Evolutionary conservation across 176 grass and related monocot species (phyloP).

Genomic region (Lolium rigidum): DNA sequence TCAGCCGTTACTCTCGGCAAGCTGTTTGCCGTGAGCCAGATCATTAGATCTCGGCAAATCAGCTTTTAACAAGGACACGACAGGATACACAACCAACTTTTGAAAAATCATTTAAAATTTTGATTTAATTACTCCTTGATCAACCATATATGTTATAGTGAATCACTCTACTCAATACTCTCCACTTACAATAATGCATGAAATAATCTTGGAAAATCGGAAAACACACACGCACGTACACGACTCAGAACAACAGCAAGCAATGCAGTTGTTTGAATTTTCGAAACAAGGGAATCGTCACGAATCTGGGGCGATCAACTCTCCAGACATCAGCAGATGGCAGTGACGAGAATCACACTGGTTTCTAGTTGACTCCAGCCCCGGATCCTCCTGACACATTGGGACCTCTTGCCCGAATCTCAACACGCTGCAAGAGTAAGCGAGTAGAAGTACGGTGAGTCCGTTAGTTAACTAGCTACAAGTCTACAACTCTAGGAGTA

Average conservation of each 20-base stretch:
- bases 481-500: no score
- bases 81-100: no score
- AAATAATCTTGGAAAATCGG: background rate
- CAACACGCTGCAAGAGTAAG: conserved; percentile 7
- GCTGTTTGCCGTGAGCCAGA: no score
- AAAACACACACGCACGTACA: background rate
- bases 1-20: no score
- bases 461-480: no score
- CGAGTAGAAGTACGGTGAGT: no score
- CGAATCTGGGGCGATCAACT: background rate
- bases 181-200: background rate
- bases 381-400: conserved; percentile 17
- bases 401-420: conserved; percentile 38
- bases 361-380: conserved; percentile 6
- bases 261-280: background rate
- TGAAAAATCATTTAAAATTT: no score
- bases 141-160: no score
- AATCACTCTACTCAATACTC: no score
- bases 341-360: background rate
- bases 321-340: background rate
- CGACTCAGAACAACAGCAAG: background rate
- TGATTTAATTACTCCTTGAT: no score
- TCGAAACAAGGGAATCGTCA: background rate
- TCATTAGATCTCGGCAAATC: no score
- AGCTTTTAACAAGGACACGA: no score